Evolutionary conservation across 345 rosid species (phyloP).

Genomic region (Zanthoxylum bungeanum): DNA sequence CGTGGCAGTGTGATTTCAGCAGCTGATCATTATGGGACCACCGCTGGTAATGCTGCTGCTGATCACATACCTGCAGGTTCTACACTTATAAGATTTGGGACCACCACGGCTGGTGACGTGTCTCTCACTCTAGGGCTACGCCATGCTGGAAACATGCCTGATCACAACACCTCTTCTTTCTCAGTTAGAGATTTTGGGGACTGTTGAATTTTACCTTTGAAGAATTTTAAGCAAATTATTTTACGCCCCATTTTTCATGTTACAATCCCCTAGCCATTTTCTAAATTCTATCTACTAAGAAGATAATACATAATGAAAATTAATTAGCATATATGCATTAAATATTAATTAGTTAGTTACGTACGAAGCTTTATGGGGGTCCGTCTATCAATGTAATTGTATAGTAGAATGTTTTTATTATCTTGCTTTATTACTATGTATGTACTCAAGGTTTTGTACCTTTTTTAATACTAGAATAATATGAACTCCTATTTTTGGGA

Average conservation of each 20-base stretch:
- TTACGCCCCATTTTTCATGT: slow-evolving; percentile 7
- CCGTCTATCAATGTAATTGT: slow-evolving; percentile 37
- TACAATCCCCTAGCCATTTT: too few relatives aligned
- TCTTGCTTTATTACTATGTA: slow-evolving; percentile 4
- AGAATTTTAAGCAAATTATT: not conserved
- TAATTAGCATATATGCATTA: not conserved
- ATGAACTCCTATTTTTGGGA: not conserved
- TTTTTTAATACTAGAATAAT: slow-evolving; percentile 23
- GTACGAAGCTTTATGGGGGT: slow-evolving; percentile 17
- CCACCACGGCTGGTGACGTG: slow-evolving; percentile 75
- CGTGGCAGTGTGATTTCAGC: slow-evolving; percentile 22
- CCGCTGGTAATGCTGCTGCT: slow-evolving; percentile 26
- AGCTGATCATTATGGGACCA: slow-evolving; percentile 47
- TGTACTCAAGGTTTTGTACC: slow-evolving; percentile 26
- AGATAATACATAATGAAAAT: not conserved
- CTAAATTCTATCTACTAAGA: slow-evolving; percentile 15
- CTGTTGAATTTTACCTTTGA: slow-evolving; percentile 30
- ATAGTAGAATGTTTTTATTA: slow-evolving; percentile 27
- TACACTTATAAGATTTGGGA: slow-evolving; percentile 67
- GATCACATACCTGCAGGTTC: slow-evolving; percentile 28
- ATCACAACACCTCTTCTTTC: slow-evolving; percentile 54
- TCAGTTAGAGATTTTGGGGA: slow-evolving; percentile 72
- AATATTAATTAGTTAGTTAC: slow-evolving; percentile 22
- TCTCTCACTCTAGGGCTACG: slow-evolving; percentile 96
- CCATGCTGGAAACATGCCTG: slow-evolving; percentile 77